Evolutionary conservation across 1,284 basidiomycete genomes (phyloP).

Genomic region (Butyriboletus pseudospeciosus): DNA sequence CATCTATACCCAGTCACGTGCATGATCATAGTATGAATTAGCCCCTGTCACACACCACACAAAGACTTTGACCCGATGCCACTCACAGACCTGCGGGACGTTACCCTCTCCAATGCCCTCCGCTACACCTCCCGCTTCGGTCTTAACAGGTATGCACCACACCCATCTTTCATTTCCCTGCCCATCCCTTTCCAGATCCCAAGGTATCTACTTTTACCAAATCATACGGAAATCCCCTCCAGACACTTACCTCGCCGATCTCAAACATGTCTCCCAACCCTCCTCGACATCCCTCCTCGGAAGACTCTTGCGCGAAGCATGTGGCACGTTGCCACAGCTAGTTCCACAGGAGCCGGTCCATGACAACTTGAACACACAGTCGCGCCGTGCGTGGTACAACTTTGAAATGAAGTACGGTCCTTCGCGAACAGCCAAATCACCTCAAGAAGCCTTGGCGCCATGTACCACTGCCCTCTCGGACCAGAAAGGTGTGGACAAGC

Average conservation of each 20-base stretch:
- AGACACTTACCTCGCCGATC: not conserved
- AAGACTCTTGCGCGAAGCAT: conserved; percentile 5
- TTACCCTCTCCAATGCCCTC: not conserved
- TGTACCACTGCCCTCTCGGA: not conserved
- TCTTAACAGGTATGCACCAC: not conserved
- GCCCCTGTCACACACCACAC: conserved; percentile 18
- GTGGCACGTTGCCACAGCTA: conserved; percentile 1
- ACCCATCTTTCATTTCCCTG: not conserved
- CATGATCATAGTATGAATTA: conserved; percentile 6
- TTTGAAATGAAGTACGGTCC: not conserved
- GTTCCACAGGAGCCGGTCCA: not conserved
- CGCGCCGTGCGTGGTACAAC: not conserved
- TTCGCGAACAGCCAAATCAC: not conserved
- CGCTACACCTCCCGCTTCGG: not conserved
- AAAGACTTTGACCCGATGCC: not conserved
- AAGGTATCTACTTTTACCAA: not conserved
- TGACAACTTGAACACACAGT: not conserved
- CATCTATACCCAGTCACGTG: conserved; percentile 22
- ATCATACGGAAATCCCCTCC: not conserved
- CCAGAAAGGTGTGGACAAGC: not conserved
- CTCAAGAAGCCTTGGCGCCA: not conserved
- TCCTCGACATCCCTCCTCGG: not conserved
- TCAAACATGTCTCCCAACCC: not conserved
- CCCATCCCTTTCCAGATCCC: not conserved
- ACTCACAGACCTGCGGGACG: not conserved